Evolutionary conservation across 768 basidiomycete species (phyloP).

Genomic region (Amylocystis lapponica): DNA sequence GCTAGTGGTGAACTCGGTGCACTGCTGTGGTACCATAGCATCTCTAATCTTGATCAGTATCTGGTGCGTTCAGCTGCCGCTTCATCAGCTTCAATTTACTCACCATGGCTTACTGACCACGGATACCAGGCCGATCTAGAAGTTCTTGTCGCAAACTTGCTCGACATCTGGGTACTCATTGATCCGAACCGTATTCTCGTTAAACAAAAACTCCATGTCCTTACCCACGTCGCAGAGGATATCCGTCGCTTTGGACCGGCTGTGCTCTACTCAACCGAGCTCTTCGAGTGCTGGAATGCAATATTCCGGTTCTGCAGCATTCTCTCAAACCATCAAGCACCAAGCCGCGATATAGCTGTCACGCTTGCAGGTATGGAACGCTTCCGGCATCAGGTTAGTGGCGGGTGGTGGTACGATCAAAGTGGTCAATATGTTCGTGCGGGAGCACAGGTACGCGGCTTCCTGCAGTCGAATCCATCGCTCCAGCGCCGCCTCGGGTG

Average conservation of each 20-base stretch:
- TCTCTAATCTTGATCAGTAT: constrained; percentile 7
- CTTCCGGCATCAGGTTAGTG: constrained; percentile 22
- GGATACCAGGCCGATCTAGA: constrained; percentile 8
- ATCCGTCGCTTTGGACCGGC: constrained; percentile 27
- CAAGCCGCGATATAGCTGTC: constrained; percentile 36
- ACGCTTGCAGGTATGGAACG: constrained; percentile 25
- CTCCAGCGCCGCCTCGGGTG: background rate
- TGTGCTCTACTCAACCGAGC: constrained; percentile 27
- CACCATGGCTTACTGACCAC: background rate
- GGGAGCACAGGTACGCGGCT: background rate
- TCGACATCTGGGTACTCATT: constrained; percentile 17
- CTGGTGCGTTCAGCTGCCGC: constrained; percentile 3
- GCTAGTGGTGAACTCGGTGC: constrained; percentile 12
- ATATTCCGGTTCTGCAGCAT: constrained; percentile 34
- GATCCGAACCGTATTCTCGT: constrained; percentile 22
- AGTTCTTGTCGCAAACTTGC: background rate
- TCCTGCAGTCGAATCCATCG: background rate
- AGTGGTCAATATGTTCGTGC: background rate
- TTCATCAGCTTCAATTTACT: background rate
- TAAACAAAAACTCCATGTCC: constrained; percentile 30
- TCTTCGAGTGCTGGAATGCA: constrained; percentile 35
- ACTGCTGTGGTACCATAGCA: constrained; percentile 10
- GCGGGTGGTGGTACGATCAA: constrained; percentile 4
- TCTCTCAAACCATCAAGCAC: constrained; percentile 34
- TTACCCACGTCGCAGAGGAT: constrained; percentile 25